Evolutionary conservation across 805 yeast genomes (phyloP), one percentile per base, ranked within the genome.

Genomic region (Lipomyces orientalis): DNA sequence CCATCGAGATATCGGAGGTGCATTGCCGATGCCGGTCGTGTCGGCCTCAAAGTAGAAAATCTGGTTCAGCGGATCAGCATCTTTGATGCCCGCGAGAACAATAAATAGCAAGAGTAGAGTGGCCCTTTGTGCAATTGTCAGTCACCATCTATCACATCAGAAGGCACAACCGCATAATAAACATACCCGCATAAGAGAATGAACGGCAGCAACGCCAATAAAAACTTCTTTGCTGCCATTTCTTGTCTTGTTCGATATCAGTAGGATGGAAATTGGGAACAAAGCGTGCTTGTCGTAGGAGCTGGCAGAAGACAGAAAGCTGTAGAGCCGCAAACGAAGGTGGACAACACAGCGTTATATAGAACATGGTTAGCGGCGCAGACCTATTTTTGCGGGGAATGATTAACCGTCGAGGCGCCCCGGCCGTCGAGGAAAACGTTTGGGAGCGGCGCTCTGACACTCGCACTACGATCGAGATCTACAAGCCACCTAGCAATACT

Each of bases 1-100:
- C 97, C 97, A 93, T 74, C 93, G 87, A 2, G 91, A 81, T 16
- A 78, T 76, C 2, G 65, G 79, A 77, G 71, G 82, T 16, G 79
- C 78, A 55, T 79, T 76, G 22, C 78, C 74, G 66, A 88, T 85
- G 54, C 77, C 79, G 3, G 85, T 75, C 60, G 97, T 92, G 74
- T 88, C 88, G 34, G 92, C 97, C 75, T 87, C 82, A 54, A 93
- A 76, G 93, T 95, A 92, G 80, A 89, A 93, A 79, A 91, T 90
- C 67, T 83, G 79, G 74, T 85, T 84, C 74, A 91, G 77, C 4
- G 89, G 85, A 55, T 86, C 82, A 54, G 79, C 75, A 16, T 83
- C 78, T 22, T 86, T 81, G 14, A 82, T 82, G 61, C 97, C 97
- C 31, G 88, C 86, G 54, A 92, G 82, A 31, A 91, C 80, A 64